phyloP scores from a whole-genome alignment of 2,329 filamentous ascomycete species.

The Colletotrichum endophyticum region DNA sequence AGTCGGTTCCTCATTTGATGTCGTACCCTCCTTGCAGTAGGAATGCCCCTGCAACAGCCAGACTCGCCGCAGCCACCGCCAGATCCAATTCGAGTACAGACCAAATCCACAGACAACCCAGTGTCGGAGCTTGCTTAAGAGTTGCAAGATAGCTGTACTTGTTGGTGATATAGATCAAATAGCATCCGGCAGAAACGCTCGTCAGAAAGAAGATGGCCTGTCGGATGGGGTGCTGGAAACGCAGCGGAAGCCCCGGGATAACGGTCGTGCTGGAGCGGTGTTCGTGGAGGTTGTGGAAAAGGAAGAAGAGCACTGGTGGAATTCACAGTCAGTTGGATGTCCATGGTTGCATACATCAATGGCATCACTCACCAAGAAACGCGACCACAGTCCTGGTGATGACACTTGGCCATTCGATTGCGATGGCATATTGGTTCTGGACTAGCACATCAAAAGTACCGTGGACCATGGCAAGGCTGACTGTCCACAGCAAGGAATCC shows the following conservation, averaged over 20 bases:
- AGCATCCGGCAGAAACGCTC: constrained; percentile 71
- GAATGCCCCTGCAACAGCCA: constrained; percentile 50
- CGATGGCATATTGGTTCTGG: constrained; percentile 77
- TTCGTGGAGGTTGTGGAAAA: constrained; percentile 63
- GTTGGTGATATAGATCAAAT: constrained; percentile 84
- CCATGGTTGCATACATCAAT: background rate
- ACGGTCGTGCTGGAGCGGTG: constrained; percentile 53
- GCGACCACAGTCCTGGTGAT: constrained; percentile 56
- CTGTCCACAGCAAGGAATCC: constrained; percentile 62
- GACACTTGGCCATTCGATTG: constrained; percentile 65
- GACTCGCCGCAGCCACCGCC: constrained; percentile 63
- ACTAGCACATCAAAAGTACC: constrained; percentile 79
- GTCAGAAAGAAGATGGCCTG: constrained; percentile 68
- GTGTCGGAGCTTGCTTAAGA: constrained; percentile 89
- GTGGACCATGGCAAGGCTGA: constrained; percentile 73
- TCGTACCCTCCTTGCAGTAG: constrained; percentile 55
- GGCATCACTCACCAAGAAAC: constrained; percentile 50
- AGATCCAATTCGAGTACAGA: constrained; percentile 85
- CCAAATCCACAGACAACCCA: constrained; percentile 94
- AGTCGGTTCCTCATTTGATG: constrained; percentile 33
- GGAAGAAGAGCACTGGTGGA: constrained; percentile 53
- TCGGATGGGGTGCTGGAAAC: constrained; percentile 52
- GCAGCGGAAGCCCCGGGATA: constrained; percentile 52
- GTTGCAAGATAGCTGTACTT: constrained; percentile 80
- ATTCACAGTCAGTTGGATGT: background rate